Evolutionary conservation across 306 rosid species (phyloP), one percentile per base, ranked within the genome.

Genomic region (Dryas alaskensis): DNA sequence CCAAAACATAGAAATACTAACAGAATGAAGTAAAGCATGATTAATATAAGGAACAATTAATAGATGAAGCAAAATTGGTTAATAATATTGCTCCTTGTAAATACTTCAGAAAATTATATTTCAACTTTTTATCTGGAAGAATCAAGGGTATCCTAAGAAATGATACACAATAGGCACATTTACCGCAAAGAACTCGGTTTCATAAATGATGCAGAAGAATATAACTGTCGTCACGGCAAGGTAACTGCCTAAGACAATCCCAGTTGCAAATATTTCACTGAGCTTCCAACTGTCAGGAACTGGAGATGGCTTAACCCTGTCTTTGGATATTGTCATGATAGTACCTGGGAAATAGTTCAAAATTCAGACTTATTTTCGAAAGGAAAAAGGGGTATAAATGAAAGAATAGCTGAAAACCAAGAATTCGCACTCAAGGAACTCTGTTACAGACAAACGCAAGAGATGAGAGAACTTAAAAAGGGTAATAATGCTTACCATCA

Each of bases 301-400:
- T 62, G 70, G 77, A 37, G 77, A 73, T 73, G 77, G 77, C 62
- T 73, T 73, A 7, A 73, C 70, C 43, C 22, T 60, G 77, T 73
- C 77, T 50, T 73, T 73, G 69, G 77, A 73, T 31, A 73, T 73
- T 27, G 77, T 73, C 77, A 73, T 73, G 8, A 62, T 73, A 5
- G 70, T 73, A 5, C 77, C 62, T 73, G 52, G 51, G 7, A 72
- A 58, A 9, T 5, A 46, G 55, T 60, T 72, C 46, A 27, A 72
- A 13, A 10, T 25, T 45, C 11, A 27, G 54, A 6, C 13, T 25
- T 16, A 72, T 31, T 13, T 27, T 37, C 25, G 9, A 48, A 57
- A 22, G 40, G 6, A 71, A 44, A 31, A 40, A 19, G 16, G 49
- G 13, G n/a, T 37, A 14, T 43, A 55, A 57, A 4, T 22, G 75